Conservation (phyloP, 805 yeast genomes). For the Phaffomyces antillensis region DNA sequence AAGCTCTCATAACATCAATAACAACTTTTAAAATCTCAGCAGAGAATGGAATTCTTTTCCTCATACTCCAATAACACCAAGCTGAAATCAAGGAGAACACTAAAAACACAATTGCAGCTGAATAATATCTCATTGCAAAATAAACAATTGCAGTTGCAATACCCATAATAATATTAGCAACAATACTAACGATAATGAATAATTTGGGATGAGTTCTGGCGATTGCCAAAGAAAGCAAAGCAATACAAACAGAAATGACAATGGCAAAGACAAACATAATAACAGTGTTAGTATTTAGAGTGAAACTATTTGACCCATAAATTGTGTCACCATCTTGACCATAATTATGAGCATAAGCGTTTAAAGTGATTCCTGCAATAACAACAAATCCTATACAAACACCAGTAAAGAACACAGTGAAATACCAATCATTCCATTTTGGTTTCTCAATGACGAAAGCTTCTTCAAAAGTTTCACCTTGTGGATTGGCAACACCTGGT, state of each 20-base stretch:
- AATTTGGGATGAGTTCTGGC: conserved; percentile 61
- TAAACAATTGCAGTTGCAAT: conserved; percentile 73
- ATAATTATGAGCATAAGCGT: conserved; percentile 52
- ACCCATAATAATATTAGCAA: conserved; percentile 60
- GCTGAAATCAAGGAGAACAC: conserved; percentile 59
- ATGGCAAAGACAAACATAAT: conserved; percentile 61
- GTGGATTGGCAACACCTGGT: conserved; percentile 30
- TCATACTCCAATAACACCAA: conserved; percentile 65
- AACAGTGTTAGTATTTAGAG: conserved; percentile 69
- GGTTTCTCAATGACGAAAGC: conserved; percentile 63
- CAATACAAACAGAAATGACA: conserved; percentile 50
- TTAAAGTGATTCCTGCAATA: conserved; percentile 60
- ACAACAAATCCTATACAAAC: conserved; percentile 61
- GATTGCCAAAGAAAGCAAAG: conserved; percentile 45
- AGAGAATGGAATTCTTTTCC: conserved; percentile 66
- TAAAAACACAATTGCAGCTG: conserved; percentile 73
- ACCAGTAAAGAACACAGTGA: conserved; percentile 45
- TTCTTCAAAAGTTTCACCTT: conserved; percentile 49
- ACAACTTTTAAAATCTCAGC: conserved; percentile 61
- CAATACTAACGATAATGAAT: conserved; percentile 64
- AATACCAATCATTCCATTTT: conserved; percentile 64
- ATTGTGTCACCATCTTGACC: conserved; percentile 56
- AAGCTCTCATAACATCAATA: conserved; percentile 68
- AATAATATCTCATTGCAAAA: conserved; percentile 59
- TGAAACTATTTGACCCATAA: conserved; percentile 46